These are phyloP conservation scores for Diaporthe helianthi DNA, from an alignment of 2,329 filamentous ascomycete species.

Conservation along the genomic window DNA sequence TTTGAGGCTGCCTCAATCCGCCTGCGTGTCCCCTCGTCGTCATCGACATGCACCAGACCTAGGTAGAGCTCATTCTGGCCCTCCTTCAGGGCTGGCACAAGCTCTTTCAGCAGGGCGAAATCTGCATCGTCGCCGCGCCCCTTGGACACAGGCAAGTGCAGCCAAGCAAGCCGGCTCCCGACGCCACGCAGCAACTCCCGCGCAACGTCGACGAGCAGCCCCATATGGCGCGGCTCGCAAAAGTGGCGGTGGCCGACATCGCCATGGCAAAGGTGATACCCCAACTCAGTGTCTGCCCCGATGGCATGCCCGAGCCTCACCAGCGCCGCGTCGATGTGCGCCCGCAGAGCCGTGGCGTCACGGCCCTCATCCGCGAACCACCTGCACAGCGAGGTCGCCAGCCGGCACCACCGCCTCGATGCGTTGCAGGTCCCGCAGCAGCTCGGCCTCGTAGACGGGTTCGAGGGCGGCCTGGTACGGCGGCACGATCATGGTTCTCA, in stretches of 20 bases:
- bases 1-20: neutral
- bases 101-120: neutral
- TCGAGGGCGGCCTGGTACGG: conserved; percentile 10
- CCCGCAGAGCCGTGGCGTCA: neutral
- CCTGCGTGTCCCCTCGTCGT: conserved; percentile 9
- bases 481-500: neutral
- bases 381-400: conserved; percentile 9
- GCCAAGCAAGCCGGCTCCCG: neutral
- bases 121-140: conserved; percentile 8
- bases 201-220: neutral
- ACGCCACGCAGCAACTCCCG: neutral
- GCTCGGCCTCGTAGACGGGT: neutral
- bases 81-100: neutral
- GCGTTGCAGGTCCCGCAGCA: conserved; percentile 5
- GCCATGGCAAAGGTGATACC: conserved; percentile 11
- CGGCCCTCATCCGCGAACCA: neutral
- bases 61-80: neutral
- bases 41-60: conserved; percentile 9
- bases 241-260: neutral
- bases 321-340: neutral
- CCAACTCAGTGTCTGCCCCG: neutral
- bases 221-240: conserved; percentile 10
- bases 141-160: conserved; percentile 17
- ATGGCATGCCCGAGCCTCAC: neutral
- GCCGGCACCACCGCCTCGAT: conserved; percentile 7